Conservation (phyloP, 169 alveolate genomes). For the Fabrea salina region DNA sequence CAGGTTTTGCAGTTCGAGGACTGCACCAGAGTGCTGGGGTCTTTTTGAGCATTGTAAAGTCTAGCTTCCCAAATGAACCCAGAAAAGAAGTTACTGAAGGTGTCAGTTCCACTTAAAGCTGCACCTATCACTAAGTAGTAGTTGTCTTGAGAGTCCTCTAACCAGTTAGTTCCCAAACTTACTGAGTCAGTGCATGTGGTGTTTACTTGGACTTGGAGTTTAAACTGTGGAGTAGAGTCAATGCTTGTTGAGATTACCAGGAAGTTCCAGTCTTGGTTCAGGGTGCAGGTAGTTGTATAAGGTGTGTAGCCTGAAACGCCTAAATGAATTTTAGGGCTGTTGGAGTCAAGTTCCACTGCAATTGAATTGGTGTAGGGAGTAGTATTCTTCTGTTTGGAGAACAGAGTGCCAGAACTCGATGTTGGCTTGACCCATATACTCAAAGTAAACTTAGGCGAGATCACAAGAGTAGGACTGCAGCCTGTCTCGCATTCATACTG, state of each 20-base stretch:
- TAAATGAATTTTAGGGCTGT: not conserved
- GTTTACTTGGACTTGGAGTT: not conserved
- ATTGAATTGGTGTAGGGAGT: not conserved
- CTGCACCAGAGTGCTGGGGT: not conserved
- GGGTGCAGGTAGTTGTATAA: not conserved
- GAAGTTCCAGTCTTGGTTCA: not conserved
- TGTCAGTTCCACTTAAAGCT: not conserved
- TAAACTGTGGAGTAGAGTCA: not conserved
- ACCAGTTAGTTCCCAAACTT: not conserved
- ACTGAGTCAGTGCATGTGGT: not conserved
- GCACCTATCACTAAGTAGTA: constrained; percentile 8
- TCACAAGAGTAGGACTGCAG: not conserved
- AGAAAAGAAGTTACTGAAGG: not conserved
- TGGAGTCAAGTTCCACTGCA: not conserved
- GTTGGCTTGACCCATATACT: constrained; percentile 1
- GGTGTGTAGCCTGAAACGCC: not conserved
- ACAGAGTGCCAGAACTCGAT: not conserved
- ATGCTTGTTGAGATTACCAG: not conserved
- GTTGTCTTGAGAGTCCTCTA: not conserved
- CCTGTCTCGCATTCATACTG: not conserved
- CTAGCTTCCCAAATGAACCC: not conserved
- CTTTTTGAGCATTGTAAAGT: not conserved
- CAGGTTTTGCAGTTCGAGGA: not conserved
- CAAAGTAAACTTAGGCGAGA: not conserved
- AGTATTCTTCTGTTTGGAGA: not conserved